Base-by-base conservation (phyloP, 169 alveolate genomes). In the Eimeria maxima region DNA sequence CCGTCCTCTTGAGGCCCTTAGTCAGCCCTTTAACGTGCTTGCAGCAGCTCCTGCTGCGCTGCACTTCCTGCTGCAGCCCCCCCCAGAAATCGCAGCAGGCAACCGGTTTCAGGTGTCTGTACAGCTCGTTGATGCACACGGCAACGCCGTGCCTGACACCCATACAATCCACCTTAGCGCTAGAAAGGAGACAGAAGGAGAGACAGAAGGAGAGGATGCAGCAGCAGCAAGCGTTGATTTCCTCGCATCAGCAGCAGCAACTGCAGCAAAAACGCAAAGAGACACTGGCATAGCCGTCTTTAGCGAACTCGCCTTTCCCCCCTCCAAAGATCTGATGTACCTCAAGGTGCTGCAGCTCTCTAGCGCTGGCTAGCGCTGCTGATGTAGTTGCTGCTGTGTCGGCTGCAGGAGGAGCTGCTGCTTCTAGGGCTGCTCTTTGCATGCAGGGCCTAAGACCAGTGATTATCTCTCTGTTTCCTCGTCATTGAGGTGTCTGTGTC, bases 41-140 rank as follows among this genome's bases (percentile, higher is more conserved):
- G 89, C 89, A 78, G 57, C 89, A 78, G 89, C 45, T 45, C 89
- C 89, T 38, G 89, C 89, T 13, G 89, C 45, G 53, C 89, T 78
- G 24, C 65, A 42, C 27, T 78, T 78, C 60, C 42, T 78, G 27
- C 89, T 42, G 89, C 89, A 78, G 45, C 89, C 89, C 33, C 89
- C 89, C 60, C 65, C 89, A 44, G 89, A 78, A 2, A 42, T 78
- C 33, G 89, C 44, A n/a, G 89, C 89, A 45, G 89, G 89, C 10
- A 22, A 29, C 67, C 7, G 67, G 16, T 78, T 78, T 53, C 33
- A 45, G 53, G 89, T 78, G 53, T n/a, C 89, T 44, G 89, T 78
- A 20, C 89, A 78, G 65, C 89, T 78, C 65, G 24, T 78, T 20
- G 89, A 78, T 42, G 89, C 16, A 7, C 89, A 78, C 16, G 89